Conservation (phyloP, 2,329 filamentous ascomycete species). For the Aureobasidium sp. region DNA sequence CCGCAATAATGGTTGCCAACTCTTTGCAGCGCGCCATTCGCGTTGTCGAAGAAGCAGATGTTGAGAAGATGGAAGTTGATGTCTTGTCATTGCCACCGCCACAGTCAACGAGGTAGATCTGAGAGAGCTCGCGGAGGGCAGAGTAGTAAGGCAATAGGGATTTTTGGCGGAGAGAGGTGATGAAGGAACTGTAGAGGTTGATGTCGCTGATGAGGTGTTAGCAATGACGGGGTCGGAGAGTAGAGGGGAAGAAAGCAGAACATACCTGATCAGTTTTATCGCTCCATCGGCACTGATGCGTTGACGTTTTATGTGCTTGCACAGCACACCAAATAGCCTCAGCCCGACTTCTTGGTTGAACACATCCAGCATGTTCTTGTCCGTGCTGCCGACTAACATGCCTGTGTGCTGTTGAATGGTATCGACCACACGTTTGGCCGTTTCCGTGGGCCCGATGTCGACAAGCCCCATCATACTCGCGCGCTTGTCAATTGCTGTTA, state of each 20-base stretch:
- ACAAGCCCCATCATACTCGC: conserved; percentile 23
- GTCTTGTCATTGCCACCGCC: conserved; percentile 25
- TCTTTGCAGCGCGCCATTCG: conserved; percentile 76
- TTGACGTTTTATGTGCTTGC: conserved; percentile 96
- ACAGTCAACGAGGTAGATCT: conserved; percentile 84
- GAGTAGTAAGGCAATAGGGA: conserved; percentile 85
- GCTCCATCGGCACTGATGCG: conserved; percentile 84
- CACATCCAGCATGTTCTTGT: conserved; percentile 96
- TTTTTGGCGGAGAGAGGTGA: conserved; percentile 72
- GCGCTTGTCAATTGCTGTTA: conserved; percentile 23
- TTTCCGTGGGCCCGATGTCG: conserved; percentile 68
- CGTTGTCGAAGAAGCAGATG: background rate
- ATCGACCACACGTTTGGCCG: conserved; percentile 73
- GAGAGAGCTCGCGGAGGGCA: conserved; percentile 82
- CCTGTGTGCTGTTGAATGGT: conserved; percentile 82
- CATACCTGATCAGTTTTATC: conserved; percentile 72
- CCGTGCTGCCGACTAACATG: conserved; percentile 90
- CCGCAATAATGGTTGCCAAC: conserved; percentile 89
- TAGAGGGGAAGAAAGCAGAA: background rate
- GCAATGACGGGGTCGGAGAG: background rate
- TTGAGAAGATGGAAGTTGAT: conserved; percentile 19
- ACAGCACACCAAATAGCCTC: conserved; percentile 81
- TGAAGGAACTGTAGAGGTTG: conserved; percentile 84
- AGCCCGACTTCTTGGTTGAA: conserved; percentile 97
- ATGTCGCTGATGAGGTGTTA: conserved; percentile 59